Base-by-base conservation (phyloP, 345 rosid genomes). In the Passiflora organensis region DNA sequence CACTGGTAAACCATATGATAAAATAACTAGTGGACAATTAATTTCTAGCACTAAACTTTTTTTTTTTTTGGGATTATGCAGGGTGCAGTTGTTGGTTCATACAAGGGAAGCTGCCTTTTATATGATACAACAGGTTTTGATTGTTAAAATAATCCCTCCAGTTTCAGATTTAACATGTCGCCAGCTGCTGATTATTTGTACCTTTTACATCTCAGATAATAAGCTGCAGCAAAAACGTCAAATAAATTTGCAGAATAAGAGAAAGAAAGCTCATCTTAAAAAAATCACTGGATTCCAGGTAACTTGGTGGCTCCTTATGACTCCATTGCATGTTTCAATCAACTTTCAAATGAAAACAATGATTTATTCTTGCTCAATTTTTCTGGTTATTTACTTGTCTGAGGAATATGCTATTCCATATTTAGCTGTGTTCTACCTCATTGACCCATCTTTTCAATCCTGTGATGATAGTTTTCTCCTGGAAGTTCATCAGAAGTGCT, bases 251-350 rank as follows among this genome's bases (percentile, higher is more conserved):
- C 91, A 82, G 74, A 86, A 81, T 58, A 89, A 76, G 86, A 93
- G 84, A 80, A 91, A 89, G 84, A 91, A 88, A 73, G 63, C 96
- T 58, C 91, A 83, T 59, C 87, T 76, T 46, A 93, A 83, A 73
- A 93, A 93, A 70, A 89, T 93, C 70, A 93, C 96, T 23, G 99
- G 99, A 67, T 93, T 93, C 76, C 96, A 93, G 95, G 96, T 93
- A 80, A 70, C 32, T 37, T 34, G 14, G 32, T 37, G 47, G 23
- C 39, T 43, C 36, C 38, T 10, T 16, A 45, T 43, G 0, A 22
- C 36, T 13, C 23, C 47, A 9, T 8, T 32, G 13, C 8, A 16
- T 2, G 21, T 4, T 16, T 32, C 34, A 37, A 41, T 32, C 34
- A 37, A 41, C 23, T 34, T 21, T 23, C 37, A 28, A 63, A 14